A percentile compares a stretch with the other conserved stretches of the same genome.
phyloP scores from a whole-genome alignment of 2,329 filamentous ascomycete genomes.

The Aschersonia sp. region DNA sequence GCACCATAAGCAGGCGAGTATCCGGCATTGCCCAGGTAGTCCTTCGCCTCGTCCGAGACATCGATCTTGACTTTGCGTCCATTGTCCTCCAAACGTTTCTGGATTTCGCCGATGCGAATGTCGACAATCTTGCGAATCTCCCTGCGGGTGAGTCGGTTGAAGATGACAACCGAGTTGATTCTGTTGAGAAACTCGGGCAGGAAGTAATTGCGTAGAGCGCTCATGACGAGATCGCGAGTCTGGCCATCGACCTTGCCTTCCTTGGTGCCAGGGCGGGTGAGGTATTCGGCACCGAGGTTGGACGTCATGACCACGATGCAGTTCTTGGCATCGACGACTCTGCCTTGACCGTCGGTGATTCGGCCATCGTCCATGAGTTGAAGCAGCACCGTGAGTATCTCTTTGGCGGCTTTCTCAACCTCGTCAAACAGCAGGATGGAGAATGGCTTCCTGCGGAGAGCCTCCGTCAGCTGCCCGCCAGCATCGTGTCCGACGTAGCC shows the following conservation, averaged over 20 bases:
- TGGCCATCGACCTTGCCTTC: conserved; percentile 77
- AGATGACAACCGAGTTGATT: conserved; percentile 92
- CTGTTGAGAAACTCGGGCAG: conserved; percentile 97
- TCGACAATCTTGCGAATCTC: conserved; percentile 97
- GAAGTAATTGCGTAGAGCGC: conserved; percentile 86
- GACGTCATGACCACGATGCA: conserved; percentile 99
- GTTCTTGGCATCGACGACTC: conserved; percentile 88
- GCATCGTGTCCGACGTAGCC: conserved; percentile 96
- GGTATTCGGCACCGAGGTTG: conserved; percentile 87
- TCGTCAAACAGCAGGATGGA: conserved; percentile 97
- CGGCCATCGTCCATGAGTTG: conserved; percentile 99
- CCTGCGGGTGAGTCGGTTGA: conserved; percentile 80
- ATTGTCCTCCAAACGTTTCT: conserved; percentile 78
- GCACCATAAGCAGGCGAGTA: conserved; percentile 96
- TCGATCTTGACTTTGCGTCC: conserved; percentile 72
- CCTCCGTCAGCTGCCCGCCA: conserved; percentile 90
- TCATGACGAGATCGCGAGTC: conserved; percentile 82
- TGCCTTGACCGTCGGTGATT: conserved; percentile 94
- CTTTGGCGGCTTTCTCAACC: conserved; percentile 96
- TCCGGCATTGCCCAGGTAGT: conserved; percentile 80
- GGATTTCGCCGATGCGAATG: conserved; percentile 72
- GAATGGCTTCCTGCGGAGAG: conserved; percentile 85
- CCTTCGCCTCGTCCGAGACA: conserved; percentile 74
- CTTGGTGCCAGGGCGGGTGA: conserved; percentile 61
- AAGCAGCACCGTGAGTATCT: conserved; percentile 90